A percentile compares a stretch with the other conserved stretches of the same genome.
Evolutionary conservation across 108 stramenopile species (phyloP).

Genomic region (Cyclotella distinguenda): DNA sequence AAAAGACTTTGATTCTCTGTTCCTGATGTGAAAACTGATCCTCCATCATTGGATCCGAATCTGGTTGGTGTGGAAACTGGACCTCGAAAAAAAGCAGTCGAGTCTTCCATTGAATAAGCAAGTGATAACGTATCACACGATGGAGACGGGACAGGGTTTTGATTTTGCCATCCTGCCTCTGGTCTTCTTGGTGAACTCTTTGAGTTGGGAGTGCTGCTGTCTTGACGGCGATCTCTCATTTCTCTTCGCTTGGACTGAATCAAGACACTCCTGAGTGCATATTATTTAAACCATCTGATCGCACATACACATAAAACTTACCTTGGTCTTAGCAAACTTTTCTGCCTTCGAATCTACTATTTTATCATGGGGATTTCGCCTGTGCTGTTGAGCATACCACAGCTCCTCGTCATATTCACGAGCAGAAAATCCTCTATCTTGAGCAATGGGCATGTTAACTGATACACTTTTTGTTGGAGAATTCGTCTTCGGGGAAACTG

Average conservation of each 20-base stretch:
- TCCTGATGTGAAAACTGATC: slow-evolving; percentile 44
- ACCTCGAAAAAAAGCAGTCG: slow-evolving; percentile 18
- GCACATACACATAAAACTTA: background rate
- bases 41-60: slow-evolving; percentile 41
- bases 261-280: background rate
- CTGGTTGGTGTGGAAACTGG: background rate
- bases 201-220: slow-evolving; percentile 21
- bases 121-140: slow-evolving; percentile 36
- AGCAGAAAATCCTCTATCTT: too few relatives aligned
- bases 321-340: slow-evolving; percentile 40
- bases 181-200: background rate
- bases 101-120: slow-evolving; percentile 65
- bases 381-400: background rate
- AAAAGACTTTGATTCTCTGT: slow-evolving; percentile 47
- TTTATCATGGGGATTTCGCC: background rate
- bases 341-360: slow-evolving; percentile 15
- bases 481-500: background rate
- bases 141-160: slow-evolving; percentile 21
- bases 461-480: too few relatives aligned
- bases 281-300: background rate
- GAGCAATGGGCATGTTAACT: too few relatives aligned
- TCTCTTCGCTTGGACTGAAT: slow-evolving; percentile 43
- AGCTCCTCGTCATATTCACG: too few relatives aligned
- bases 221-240: slow-evolving; percentile 47
- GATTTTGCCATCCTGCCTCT: background rate